phyloP scores from a whole-genome alignment of 2,329 filamentous ascomycete species.

The Metarhizium brunneum region DNA sequence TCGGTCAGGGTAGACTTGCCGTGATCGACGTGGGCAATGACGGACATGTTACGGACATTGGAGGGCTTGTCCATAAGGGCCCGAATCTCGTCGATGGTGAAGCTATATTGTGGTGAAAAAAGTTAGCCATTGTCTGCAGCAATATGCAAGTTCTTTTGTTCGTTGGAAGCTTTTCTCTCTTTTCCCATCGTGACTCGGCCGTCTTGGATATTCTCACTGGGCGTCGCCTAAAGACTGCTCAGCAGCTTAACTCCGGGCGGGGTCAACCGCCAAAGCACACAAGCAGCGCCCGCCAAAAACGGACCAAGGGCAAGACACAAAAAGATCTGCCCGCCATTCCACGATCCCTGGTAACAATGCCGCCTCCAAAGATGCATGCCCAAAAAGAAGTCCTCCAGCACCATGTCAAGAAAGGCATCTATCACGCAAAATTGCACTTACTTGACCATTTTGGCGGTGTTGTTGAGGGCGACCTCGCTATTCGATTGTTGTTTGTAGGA shows the following conservation, averaged over 20 bases:
- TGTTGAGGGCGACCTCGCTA: constrained; percentile 37
- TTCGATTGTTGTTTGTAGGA: constrained; percentile 25
- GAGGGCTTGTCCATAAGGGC: constrained; percentile 67
- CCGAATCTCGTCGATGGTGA: constrained; percentile 94
- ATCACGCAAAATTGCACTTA: constrained; percentile 47
- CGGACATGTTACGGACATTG: constrained; percentile 92
- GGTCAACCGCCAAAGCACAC: background rate
- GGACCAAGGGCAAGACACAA: constrained; percentile 3
- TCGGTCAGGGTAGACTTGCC: constrained; percentile 99
- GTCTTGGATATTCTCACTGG: background rate
- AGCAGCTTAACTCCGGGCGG: constrained; percentile 9
- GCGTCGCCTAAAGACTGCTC: background rate
- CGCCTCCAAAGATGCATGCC: background rate
- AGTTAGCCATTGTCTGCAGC: constrained; percentile 33
- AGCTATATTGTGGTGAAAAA: constrained; percentile 48
- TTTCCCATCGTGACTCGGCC: background rate
- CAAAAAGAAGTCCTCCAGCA: background rate
- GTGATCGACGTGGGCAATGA: constrained; percentile 99
- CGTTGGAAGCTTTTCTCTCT: background rate
- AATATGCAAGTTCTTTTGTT: background rate
- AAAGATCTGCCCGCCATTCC: background rate
- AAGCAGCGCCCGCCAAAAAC: background rate
- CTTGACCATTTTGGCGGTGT: constrained; percentile 99
- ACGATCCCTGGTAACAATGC: background rate
- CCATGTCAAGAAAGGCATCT: background rate